Percentiles rank a stretch among this genome's conserved stretches.
Evolutionary conservation across 1,284 basidiomycete species (phyloP).

Genomic region (Pterulicium gracile): DNA sequence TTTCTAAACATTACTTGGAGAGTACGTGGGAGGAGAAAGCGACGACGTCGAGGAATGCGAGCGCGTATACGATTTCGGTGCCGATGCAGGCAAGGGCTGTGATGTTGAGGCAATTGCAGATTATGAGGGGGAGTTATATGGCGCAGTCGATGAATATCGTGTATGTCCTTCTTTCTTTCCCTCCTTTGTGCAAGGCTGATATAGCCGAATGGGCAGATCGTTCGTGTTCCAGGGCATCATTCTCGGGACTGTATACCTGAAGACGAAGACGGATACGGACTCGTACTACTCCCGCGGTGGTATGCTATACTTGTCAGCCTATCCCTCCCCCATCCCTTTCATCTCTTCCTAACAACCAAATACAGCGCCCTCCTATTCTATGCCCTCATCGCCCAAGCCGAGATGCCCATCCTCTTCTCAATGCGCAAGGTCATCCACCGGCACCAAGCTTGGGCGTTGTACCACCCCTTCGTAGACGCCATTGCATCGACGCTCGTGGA

Average conservation of each 20-base stretch:
- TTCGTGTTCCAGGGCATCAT: conserved; percentile 24
- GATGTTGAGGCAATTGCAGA: conserved; percentile 38
- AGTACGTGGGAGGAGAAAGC: conserved; percentile 29
- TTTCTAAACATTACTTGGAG: conserved; percentile 18
- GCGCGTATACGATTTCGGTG: conserved; percentile 22
- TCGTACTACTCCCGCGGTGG: conserved; percentile 39
- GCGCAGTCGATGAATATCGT: conserved; percentile 12
- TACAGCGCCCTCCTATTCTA: conserved; percentile 19
- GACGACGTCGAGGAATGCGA: conserved; percentile 11
- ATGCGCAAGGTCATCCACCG: conserved; percentile 50
- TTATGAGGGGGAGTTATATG: conserved; percentile 33
- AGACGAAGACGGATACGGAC: conserved; percentile 23
- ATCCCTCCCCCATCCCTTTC: neutral
- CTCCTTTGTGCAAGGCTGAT: neutral
- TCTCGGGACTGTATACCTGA: conserved; percentile 34
- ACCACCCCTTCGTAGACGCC: conserved; percentile 42
- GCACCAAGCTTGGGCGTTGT: conserved; percentile 40
- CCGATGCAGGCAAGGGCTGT: conserved; percentile 41
- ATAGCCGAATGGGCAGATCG: neutral
- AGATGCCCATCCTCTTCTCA: conserved; percentile 26
- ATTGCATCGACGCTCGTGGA: conserved; percentile 53
- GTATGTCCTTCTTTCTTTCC: neutral
- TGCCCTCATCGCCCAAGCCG: conserved; percentile 18
- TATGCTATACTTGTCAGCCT: conserved; percentile 11
- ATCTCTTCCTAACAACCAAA: no score